Conservation (phyloP, 2,329 filamentous ascomycete species). For the Trichoderma atroviride region DNA sequence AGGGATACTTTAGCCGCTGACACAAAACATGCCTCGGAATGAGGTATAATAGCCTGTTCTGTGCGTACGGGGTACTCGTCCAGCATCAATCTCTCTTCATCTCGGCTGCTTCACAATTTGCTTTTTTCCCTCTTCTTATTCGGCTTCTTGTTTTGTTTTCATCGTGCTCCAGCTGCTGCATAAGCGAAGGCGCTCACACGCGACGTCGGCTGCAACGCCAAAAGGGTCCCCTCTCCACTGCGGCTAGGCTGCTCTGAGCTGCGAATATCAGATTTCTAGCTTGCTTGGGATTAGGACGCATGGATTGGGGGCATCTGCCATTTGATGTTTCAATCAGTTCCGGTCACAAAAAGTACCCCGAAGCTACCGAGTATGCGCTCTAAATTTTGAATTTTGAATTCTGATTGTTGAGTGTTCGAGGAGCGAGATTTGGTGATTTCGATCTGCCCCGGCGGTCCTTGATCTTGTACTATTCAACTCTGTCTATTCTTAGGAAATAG, state of each 20-base stretch:
- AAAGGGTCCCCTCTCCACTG: not conserved
- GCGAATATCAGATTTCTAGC: not conserved
- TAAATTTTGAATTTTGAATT: not conserved
- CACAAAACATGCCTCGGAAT: not conserved
- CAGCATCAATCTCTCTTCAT: not conserved
- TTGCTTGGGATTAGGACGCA: not conserved
- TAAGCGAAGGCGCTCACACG: conserved; percentile 23
- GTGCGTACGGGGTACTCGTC: not conserved
- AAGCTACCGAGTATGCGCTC: not conserved
- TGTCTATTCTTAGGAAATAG: not conserved
- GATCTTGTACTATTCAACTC: not conserved
- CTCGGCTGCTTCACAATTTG: not conserved
- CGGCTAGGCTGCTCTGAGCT: conserved; percentile 2
- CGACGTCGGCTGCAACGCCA: conserved; percentile 21
- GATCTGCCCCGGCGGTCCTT: conserved; percentile 9
- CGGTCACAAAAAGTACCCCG: not conserved
- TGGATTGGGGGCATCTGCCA: not conserved
- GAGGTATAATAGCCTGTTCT: not conserved
- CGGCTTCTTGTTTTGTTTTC: not conserved
- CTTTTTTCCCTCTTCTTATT: not conserved
- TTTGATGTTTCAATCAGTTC: conserved; percentile 8
- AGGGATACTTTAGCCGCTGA: not conserved
- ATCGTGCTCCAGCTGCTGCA: conserved; percentile 3
- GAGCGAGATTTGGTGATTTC: conserved; percentile 21
- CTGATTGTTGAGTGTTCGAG: not conserved